Conservation (phyloP, 176 grass and related monocot species). For the Hsuehochloa calcarea region DNA sequence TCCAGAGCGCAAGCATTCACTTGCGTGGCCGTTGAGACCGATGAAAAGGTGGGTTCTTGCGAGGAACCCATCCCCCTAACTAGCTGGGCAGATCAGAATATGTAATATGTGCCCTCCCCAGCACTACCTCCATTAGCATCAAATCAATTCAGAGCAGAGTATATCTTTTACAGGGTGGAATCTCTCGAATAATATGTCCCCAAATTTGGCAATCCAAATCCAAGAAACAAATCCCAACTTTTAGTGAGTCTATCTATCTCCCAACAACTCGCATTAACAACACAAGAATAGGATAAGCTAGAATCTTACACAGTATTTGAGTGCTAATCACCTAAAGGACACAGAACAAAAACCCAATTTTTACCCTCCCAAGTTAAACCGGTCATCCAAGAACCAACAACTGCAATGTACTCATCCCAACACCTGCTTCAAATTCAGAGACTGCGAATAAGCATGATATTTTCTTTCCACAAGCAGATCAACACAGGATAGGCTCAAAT, state of each 20-base stretch:
- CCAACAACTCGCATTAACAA: constrained; percentile 16
- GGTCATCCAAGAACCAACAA: background rate
- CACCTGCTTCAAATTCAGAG: background rate
- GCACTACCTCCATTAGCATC: constrained; percentile 29
- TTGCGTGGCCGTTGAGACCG: constrained; percentile 50
- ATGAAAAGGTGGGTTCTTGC: constrained; percentile 64
- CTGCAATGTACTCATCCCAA: background rate
- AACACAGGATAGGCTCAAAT: background rate
- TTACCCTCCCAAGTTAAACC: background rate
- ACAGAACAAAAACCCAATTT: background rate
- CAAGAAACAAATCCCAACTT: background rate
- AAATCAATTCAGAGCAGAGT: constrained; percentile 1
- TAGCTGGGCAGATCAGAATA: background rate
- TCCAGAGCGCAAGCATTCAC: constrained; percentile 64
- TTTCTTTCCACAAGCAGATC: background rate
- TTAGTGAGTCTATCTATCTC: background rate
- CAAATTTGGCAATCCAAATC: constrained; percentile 2
- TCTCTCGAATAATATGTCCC: constrained; percentile 23
- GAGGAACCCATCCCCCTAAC: constrained; percentile 47
- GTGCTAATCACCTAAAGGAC: background rate
- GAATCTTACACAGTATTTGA: background rate
- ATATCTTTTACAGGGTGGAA: constrained; percentile 22
- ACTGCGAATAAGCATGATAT: background rate
- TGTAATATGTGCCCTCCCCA: constrained; percentile 8
- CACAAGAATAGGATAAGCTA: constrained; percentile 9